Evolutionary conservation across 352 stramenopile species (phyloP).

Genomic region (Blastocystis sp.): DNA sequence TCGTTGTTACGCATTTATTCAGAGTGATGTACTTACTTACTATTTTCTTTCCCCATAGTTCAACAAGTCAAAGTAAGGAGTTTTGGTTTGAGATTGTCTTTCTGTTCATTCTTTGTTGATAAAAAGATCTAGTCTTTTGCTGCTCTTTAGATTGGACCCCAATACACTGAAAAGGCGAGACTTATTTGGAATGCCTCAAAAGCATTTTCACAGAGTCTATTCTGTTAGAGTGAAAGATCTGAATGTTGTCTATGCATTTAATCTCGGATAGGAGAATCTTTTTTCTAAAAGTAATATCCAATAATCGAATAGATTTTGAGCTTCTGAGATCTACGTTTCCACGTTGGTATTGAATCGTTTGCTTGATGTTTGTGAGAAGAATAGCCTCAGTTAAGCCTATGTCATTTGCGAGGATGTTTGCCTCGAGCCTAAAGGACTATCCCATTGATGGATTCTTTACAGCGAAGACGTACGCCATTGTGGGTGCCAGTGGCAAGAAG

Average conservation of each 20-base stretch:
- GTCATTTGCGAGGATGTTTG: not conserved
- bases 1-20: slow-evolving; percentile 2
- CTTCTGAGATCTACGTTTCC: slow-evolving; percentile 5
- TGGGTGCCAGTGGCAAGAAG: not conserved
- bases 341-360: not conserved
- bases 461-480: slow-evolving; percentile 29
- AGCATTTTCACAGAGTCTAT: not conserved
- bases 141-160: no score
- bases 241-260: not conserved
- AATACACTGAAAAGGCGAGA: no score
- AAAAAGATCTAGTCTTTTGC: not conserved
- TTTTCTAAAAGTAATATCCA: not conserved
- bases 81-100: not conserved
- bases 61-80: not conserved
- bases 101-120: not conserved
- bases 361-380: slow-evolving; percentile 36
- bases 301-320: not conserved
- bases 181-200: not conserved
- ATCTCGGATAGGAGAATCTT: not conserved
- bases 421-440: not conserved
- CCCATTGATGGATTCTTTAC: slow-evolving; percentile 41
- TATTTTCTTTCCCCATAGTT: not conserved
- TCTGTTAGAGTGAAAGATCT: not conserved
- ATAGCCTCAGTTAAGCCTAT: not conserved
- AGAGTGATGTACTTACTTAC: not conserved